Percentiles rank a stretch among this genome's conserved stretches.
Conservation (phyloP, 2,329 filamentous ascomycete species). For the Bipolaris sorokiniana region DNA sequence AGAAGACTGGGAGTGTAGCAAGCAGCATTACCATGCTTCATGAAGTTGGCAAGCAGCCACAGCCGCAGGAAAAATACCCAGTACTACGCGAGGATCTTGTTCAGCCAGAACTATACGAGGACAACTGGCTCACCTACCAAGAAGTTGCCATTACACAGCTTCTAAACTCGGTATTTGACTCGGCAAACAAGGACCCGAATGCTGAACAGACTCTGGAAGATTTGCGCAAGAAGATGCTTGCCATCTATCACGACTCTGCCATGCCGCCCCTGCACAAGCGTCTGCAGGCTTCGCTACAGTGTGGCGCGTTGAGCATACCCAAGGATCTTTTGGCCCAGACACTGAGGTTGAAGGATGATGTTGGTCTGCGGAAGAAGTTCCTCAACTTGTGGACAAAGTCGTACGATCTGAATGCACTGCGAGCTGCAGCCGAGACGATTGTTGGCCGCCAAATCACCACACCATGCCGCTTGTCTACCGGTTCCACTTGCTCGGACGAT, state of each 20-base stretch:
- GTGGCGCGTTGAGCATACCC: slow-evolving; percentile 63
- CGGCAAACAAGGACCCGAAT: slow-evolving; percentile 36
- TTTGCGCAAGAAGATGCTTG: slow-evolving; percentile 58
- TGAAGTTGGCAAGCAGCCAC: slow-evolving; percentile 38
- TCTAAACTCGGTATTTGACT: slow-evolving; percentile 62
- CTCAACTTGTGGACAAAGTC: slow-evolving; percentile 63
- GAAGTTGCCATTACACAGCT: slow-evolving; percentile 67
- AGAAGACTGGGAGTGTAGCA: slow-evolving; percentile 30
- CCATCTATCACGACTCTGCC: slow-evolving; percentile 59
- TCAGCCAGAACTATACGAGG: slow-evolving; percentile 66
- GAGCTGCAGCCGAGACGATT: slow-evolving; percentile 63
- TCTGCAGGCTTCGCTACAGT: slow-evolving; percentile 64
- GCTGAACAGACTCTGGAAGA: slow-evolving; percentile 39
- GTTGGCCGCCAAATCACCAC: slow-evolving; percentile 60
- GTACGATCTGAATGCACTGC: slow-evolving; percentile 60
- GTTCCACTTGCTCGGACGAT: slow-evolving; percentile 44
- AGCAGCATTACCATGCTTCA: slow-evolving; percentile 45
- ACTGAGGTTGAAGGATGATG: slow-evolving; percentile 59
- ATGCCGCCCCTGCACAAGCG: slow-evolving; percentile 62
- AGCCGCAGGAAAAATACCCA: slow-evolving; percentile 54
- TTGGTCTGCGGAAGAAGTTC: slow-evolving; percentile 64
- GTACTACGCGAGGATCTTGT: slow-evolving; percentile 61
- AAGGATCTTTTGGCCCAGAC: slow-evolving; percentile 57
- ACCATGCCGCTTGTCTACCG: slow-evolving; percentile 45
- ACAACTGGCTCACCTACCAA: slow-evolving; percentile 67